These are phyloP conservation scores for Meyerozyma sp. DNA, from an alignment of 1,139 yeast species.

Conservation along the genomic window DNA sequence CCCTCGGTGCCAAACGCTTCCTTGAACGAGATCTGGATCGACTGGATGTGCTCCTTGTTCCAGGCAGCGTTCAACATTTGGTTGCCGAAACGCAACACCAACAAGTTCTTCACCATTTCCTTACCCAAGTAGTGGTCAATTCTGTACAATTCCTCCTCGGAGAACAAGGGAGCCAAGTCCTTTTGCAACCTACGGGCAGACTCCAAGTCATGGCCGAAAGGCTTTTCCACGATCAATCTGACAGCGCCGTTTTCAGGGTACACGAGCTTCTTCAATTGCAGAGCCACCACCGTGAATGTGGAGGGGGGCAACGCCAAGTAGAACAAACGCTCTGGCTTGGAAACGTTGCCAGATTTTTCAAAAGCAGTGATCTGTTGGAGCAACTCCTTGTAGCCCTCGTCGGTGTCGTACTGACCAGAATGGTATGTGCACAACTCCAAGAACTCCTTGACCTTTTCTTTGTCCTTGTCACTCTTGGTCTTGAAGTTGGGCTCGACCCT, in stretches of 20 bases:
- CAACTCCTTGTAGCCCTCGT: conserved; percentile 64
- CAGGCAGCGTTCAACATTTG: conserved; percentile 79
- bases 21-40: conserved; percentile 86
- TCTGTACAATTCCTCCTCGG: conserved; percentile 88
- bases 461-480: conserved; percentile 40
- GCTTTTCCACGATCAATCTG: conserved; percentile 90
- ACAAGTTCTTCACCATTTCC: conserved; percentile 93
- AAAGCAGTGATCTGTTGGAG: conserved; percentile 50
- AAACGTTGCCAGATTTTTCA: conserved; percentile 44
- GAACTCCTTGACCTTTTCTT: conserved; percentile 57
- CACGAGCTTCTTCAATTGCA: conserved; percentile 61
- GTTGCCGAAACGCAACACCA: conserved; percentile 87
- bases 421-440: conserved; percentile 61
- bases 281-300: conserved; percentile 76
- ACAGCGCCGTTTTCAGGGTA: conserved; percentile 64
- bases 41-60: conserved; percentile 73
- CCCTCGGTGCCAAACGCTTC: conserved; percentile 98
- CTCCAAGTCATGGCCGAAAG: conserved; percentile 89
- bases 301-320: conserved; percentile 95
- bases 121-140: conserved; percentile 97
- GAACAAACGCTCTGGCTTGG: conserved; percentile 67
- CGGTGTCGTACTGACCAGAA: conserved; percentile 73
- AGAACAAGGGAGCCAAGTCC: conserved; percentile 76
- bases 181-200: conserved; percentile 73
- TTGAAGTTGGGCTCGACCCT: conserved; percentile 67